Evolutionary conservation across 2,329 filamentous ascomycete genomes (phyloP).

Genomic region (Penicillium crustosum): DNA sequence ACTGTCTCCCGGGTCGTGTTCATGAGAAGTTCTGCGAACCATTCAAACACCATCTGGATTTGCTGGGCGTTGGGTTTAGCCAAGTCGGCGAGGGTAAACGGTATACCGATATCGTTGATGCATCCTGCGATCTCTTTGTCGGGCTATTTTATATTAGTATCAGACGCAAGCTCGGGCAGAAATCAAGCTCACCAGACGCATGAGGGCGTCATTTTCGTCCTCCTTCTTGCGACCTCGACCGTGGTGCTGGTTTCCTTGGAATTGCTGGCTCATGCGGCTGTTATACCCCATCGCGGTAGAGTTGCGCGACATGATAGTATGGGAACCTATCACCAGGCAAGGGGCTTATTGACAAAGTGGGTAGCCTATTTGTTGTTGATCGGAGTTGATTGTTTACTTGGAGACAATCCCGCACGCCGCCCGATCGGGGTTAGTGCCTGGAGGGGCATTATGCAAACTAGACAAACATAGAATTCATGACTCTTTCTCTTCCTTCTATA

Average conservation of each 20-base stretch:
- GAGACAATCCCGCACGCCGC: slow-evolving; percentile 23
- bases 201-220: slow-evolving; percentile 58
- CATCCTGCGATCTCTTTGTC: slow-evolving; percentile 87
- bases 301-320: slow-evolving; percentile 1
- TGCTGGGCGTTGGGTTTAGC: slow-evolving; percentile 92
- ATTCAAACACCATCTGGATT: slow-evolving; percentile 97
- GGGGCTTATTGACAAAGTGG: slow-evolving; percentile 6
- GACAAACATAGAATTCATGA: slow-evolving; percentile 38
- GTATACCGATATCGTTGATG: slow-evolving; percentile 94
- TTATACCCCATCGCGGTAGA: slow-evolving; percentile 50
- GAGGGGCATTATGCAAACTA: slow-evolving; percentile 39
- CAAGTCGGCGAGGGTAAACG: slow-evolving; percentile 80
- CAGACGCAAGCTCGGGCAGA: neutral
- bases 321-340: slow-evolving; percentile 4
- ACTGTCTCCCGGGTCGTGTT: slow-evolving; percentile 91
- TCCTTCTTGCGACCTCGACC: slow-evolving; percentile 55
- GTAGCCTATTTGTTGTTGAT: slow-evolving; percentile 24
- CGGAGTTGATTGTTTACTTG: slow-evolving; percentile 38
- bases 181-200: slow-evolving; percentile 51
- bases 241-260: slow-evolving; percentile 50
- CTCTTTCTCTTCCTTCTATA: slow-evolving; percentile 15
- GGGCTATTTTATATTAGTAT: slow-evolving; percentile 44
- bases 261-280: slow-evolving; percentile 54
- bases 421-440: slow-evolving; percentile 32
- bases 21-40: slow-evolving; percentile 91